phyloP scores from a whole-genome alignment of 352 stramenopile genomes.

The Phytophthora pinifolia region DNA sequence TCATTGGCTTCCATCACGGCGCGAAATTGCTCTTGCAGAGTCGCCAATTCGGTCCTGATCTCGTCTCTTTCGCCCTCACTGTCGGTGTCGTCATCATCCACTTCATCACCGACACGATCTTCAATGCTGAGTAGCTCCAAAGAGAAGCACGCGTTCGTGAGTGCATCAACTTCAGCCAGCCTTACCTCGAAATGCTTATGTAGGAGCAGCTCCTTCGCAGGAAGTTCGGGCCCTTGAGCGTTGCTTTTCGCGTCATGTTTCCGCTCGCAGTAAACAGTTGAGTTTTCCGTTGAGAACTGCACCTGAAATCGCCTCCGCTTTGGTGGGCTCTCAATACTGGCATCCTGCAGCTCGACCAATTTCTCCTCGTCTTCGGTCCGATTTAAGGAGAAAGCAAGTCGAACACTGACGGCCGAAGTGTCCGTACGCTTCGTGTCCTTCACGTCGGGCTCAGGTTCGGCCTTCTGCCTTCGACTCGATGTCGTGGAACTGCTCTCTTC shows the following conservation, averaged over 20 bases:
- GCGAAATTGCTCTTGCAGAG: conserved; percentile 51
- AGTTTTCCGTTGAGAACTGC: conserved; percentile 45
- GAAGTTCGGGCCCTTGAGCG: not conserved
- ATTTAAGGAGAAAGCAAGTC: conserved; percentile 29
- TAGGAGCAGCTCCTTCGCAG: conserved; percentile 45
- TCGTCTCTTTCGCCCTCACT: conserved; percentile 43
- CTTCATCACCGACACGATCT: conserved; percentile 40
- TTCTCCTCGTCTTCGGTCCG: conserved; percentile 25
- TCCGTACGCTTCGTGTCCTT: conserved; percentile 16
- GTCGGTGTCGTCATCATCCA: conserved; percentile 51
- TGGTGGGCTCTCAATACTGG: conserved; percentile 9
- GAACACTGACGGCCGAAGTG: conserved; percentile 17
- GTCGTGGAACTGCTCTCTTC: conserved; percentile 10
- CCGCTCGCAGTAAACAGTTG: conserved; percentile 41
- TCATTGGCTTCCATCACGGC: conserved; percentile 46
- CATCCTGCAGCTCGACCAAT: conserved; percentile 21
- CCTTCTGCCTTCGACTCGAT: conserved; percentile 14
- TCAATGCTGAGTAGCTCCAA: conserved; percentile 37
- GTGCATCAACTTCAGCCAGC: conserved; percentile 25
- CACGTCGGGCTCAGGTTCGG: conserved; percentile 12
- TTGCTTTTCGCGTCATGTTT: conserved; percentile 5
- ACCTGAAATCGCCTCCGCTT: conserved; percentile 36
- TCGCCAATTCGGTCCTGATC: conserved; percentile 51
- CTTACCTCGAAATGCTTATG: conserved; percentile 66
- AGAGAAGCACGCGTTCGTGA: conserved; percentile 46